phyloP scores from a whole-genome alignment of 805 yeast genomes.

The Cyberlindnera mycetangii region DNA sequence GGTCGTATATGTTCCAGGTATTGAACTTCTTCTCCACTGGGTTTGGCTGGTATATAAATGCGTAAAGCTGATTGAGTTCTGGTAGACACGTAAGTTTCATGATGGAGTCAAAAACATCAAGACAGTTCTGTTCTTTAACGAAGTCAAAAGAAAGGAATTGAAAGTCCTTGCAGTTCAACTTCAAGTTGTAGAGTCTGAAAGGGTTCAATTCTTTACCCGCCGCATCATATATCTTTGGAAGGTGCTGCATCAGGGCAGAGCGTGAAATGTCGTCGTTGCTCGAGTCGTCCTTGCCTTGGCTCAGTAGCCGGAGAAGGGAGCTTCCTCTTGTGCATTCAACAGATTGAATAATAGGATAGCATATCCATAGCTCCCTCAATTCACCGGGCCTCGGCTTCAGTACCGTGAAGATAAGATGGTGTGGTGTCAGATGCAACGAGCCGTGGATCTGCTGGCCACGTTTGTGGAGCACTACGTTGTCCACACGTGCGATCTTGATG shows the following conservation, averaged over 20 bases:
- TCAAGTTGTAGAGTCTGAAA: constrained; percentile 47
- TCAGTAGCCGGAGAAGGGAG: constrained; percentile 32
- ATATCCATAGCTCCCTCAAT: constrained; percentile 78
- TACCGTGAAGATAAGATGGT: constrained; percentile 65
- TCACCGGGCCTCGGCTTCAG: constrained; percentile 18
- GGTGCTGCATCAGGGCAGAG: constrained; percentile 10
- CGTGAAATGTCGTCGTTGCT: constrained; percentile 11
- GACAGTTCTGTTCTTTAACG: constrained; percentile 51
- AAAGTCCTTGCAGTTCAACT: constrained; percentile 81
- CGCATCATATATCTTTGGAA: constrained; percentile 17
- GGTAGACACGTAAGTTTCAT: constrained; percentile 60
- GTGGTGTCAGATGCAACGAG: constrained; percentile 66
- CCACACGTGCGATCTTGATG: constrained; percentile 34
- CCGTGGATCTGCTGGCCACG: constrained; percentile 58
- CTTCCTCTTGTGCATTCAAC: constrained; percentile 46
- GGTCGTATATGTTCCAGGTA: constrained; percentile 74
- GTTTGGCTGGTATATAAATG: constrained; percentile 78
- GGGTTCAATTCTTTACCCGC: constrained; percentile 25
- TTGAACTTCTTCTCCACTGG: constrained; percentile 55
- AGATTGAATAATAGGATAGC: constrained; percentile 77
- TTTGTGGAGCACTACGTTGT: constrained; percentile 52
- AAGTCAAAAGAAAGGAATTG: constrained; percentile 79
- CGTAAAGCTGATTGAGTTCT: constrained; percentile 61
- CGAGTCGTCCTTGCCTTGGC: constrained; percentile 5
- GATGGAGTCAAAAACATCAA: constrained; percentile 71